Evolutionary conservation across 306 rosid genomes (phyloP).

Genomic region (Cercis canadensis): DNA sequence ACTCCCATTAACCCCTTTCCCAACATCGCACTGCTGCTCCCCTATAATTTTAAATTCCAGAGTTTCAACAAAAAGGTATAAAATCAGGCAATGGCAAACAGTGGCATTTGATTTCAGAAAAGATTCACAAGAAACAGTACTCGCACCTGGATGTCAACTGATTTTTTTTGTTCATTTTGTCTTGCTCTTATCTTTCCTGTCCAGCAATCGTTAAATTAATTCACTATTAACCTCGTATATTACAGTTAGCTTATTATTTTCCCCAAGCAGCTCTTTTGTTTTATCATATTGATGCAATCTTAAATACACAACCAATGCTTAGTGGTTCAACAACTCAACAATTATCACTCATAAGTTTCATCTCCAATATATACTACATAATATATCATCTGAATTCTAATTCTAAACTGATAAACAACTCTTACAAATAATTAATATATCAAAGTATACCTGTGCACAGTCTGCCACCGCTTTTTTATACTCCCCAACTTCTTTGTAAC

Average conservation of each 20-base stretch:
- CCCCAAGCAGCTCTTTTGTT: slow-evolving; percentile 18
- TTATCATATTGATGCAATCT: slow-evolving; percentile 29
- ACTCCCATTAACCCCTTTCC: too few species aligned
- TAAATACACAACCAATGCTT: background rate
- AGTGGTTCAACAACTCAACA: slow-evolving; percentile 6
- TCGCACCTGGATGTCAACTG: background rate
- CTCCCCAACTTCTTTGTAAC: slow-evolving; percentile 98
- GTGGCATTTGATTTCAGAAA: slow-evolving; percentile 8
- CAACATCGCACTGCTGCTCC: too few species aligned
- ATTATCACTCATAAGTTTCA: background rate
- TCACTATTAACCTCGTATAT: slow-evolving; percentile 10
- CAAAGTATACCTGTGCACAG: slow-evolving; percentile 80
- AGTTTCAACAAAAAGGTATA: background rate
- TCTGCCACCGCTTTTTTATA: slow-evolving; percentile 98
- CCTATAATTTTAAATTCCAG: too few species aligned
- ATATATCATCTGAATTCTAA: background rate
- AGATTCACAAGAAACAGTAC: background rate
- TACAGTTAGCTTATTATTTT: slow-evolving; percentile 9
- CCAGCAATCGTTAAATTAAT: background rate
- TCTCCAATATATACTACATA: background rate
- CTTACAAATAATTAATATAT: background rate
- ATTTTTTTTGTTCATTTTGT: too few species aligned
- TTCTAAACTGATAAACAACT: slow-evolving; percentile 1
- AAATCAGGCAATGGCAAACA: slow-evolving; percentile 11
- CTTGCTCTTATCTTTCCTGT: background rate